Evolutionary conservation across 805 yeast genomes (phyloP), one percentile per base, ranked within the genome.

Genomic region (Schwanniomyces polymorphus): DNA sequence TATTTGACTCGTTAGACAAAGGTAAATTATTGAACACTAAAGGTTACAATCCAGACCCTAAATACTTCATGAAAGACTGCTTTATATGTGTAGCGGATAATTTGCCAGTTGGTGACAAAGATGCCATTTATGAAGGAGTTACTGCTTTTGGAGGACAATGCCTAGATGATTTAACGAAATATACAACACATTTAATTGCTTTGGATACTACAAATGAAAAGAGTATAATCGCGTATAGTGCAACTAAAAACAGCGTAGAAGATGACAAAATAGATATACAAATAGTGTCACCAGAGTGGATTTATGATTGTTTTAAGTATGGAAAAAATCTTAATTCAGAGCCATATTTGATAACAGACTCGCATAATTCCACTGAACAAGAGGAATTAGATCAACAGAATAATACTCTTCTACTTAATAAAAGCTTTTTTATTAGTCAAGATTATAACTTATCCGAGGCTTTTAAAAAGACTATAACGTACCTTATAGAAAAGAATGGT

Each of bases 171-270:
- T 69, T 91, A 27, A 83, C 89, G 7, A 78, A 78, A 44, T 79
- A 78, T 52, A 88, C 96, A 1, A 88, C 97, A 0, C 97, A 92
- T 71, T 74, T 90, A 29, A 70, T 92, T 17, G 79, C 92, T 0
- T 59, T 64, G 4, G 80, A 79, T 51, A 59, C 67, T 29, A 63
- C 79, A 3, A 79, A 81, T 45, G 87, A 82, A 44, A 82, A 82
- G 48, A 79, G 84, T 41, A 73, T 81, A 33, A 72, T 79, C 23
- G 89, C 88, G 0, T 69, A 74, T 2, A 66, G 76, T 41, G 64
- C 64, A 11, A 51, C 60, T 8, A 45, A 42, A 25, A 50, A 46
- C 31, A 45, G 38, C 5, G 44, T 50, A 31, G 54, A 49, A 12
- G 51, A 47, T n/a, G 68, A 67, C 1, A 61, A 61, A 4, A 63